Evolutionary conservation across 106 monocot species (phyloP), one percentile per base, ranked within the genome.

Genomic region (Agapanthus africanus): DNA sequence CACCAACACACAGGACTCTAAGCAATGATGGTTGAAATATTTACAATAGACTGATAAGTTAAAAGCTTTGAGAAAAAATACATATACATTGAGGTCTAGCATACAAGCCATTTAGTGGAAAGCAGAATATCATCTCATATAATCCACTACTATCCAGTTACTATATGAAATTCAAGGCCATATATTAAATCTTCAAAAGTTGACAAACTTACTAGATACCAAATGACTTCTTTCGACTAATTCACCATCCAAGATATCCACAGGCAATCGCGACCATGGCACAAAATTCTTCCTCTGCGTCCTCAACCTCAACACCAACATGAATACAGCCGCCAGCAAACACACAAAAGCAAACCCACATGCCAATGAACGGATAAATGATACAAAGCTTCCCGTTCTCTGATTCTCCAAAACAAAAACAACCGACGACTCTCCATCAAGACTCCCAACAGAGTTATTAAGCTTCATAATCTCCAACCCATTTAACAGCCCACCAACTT

Each of bases 401-500:
- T 61, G 25, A 41, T 63, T 61, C 64, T 76, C 66, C 38, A 65
- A 14, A 40, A 77, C 46, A 37, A 78, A 49, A 60, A 52, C 31
- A 57, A 73, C 36, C 4, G 78, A 57, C 21, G 73, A 23, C 25
- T 76, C 70, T 0, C 84, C 85, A 77, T 76, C 78, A 34, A 92
- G 76, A 78, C 86, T 83, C 2, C 79, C 86, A 13, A 68, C 33
- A 4, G 87, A 77, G 33, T 85, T 90, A 54, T 81, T 90, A 35
- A 99, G 80, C 70, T 87, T 99, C 82, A 92, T 80, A 40, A 99
- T 81, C 54, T 99, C 97, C 77, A 99, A 57, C 22, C 90, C 97
- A 78, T 99, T 99, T 66, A 99, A 75, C 74, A 99, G 38, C 34
- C 82, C 97, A 40, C 67, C 57, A 8, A 81, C 69, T 69, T 68